Evolutionary conservation across 2,329 filamentous ascomycete genomes (phyloP), one percentile per base, ranked within the genome.

Genomic region (Penicillium freii): DNA sequence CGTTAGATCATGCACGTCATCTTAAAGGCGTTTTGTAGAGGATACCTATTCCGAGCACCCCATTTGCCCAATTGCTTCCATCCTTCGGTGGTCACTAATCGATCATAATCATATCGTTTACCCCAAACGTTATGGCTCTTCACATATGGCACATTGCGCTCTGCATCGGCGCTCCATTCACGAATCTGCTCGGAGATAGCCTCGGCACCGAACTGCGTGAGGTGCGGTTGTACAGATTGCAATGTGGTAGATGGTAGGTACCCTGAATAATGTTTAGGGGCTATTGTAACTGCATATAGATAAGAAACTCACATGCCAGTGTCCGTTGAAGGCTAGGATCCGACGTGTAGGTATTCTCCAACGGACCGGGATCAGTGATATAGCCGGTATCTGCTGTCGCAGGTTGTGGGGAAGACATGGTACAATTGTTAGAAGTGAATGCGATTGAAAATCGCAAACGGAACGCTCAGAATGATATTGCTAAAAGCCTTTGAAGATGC

Each of bases 31-130:
- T 13, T 42, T 34, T n/a, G n/a, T 17, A n/a, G 5, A 5, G 66
- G 65, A n/a, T 70, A 65, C 19, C 64, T 69, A 53, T 71, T 66
- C 7, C 61, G 63, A 15, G 69, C 67, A 15, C 73, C 72, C 72
- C 71, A 74, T 52, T 67, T 64, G 0, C 71, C 70, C 9, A 73
- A 45, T 45, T 70, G 63, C 45, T 74, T 74, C 88, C 88, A 91
- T 29, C 89, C 88, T 61, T 87, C 81, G 0, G 82, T 81, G 0
- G 87, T 87, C 36, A 88, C 78, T 1, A 91, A 75, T 34, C 84
- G 80, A 46, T 83, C 82, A 7, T 76, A 81, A 49, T 82, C 82
- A 53, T 71, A 71, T 42, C 63, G 55, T 50, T 79, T 77, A 1
- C 88, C 87, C 69, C 89, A 89, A 0, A 82, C 82, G 66, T 87